phyloP scores from a whole-genome alignment of 2,329 filamentous ascomycete species.

The Shiraia sp. region DNA sequence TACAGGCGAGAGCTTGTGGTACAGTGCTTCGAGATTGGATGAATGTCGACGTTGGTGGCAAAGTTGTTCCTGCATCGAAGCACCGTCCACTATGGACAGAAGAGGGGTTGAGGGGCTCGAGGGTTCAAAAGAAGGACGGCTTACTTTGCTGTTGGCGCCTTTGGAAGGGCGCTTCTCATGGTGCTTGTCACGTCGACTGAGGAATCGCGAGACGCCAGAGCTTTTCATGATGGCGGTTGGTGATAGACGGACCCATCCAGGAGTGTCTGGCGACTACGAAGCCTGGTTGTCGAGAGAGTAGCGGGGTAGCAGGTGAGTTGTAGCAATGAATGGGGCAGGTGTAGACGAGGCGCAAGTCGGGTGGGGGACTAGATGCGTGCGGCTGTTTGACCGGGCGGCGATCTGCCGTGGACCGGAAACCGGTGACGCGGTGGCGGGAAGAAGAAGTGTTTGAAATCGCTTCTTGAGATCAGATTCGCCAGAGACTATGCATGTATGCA shows the following conservation, averaged over 20 bases:
- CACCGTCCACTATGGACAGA: conserved; percentile 13
- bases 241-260: conserved; percentile 23
- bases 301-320: conserved; percentile 1
- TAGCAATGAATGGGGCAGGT: background rate
- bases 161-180: conserved; percentile 44
- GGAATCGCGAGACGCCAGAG: conserved; percentile 63
- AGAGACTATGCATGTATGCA: background rate
- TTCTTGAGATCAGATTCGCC: conserved; percentile 2
- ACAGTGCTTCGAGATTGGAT: conserved; percentile 24
- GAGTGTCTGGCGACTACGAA: conserved; percentile 10
- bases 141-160: conserved; percentile 39
- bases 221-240: conserved; percentile 45
- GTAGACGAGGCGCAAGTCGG: background rate
- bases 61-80: conserved; percentile 5
- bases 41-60: conserved; percentile 13
- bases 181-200: conserved; percentile 69
- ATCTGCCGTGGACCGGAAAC: background rate
- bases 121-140: conserved; percentile 20
- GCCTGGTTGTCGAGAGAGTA: conserved; percentile 1
- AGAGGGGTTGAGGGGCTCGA: conserved; percentile 16
- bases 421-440: background rate
- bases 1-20: conserved; percentile 27
- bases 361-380: background rate
- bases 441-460: background rate
- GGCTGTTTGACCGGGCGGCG: background rate